phyloP scores from a whole-genome alignment of 768 basidiomycete genomes.

The Coprinopsis marcescibilis region DNA sequence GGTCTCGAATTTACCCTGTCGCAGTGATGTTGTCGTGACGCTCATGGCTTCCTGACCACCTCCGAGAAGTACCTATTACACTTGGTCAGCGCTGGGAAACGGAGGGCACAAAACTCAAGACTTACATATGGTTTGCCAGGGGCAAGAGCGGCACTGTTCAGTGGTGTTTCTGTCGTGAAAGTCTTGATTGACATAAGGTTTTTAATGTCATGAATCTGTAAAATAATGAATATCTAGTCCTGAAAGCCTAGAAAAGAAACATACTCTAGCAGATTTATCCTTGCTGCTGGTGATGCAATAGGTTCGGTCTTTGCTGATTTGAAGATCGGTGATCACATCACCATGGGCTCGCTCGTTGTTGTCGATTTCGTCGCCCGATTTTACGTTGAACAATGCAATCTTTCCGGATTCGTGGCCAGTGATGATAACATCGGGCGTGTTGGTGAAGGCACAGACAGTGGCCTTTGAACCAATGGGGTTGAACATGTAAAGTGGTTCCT shows the following conservation, averaged over 20 bases:
- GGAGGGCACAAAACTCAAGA: constrained; percentile 3
- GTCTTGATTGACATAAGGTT: constrained; percentile 90
- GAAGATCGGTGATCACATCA: constrained; percentile 87
- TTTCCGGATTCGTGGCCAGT: constrained; percentile 98
- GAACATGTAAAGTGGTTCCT: constrained; percentile 73
- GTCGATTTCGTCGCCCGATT: constrained; percentile 75
- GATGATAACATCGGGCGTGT: constrained; percentile 69
- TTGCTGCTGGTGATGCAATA: constrained; percentile 97
- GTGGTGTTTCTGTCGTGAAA: constrained; percentile 85
- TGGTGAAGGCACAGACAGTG: constrained; percentile 92
- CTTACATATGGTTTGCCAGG: constrained; percentile 80
- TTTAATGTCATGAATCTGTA: constrained; percentile 81
- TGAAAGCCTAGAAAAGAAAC: constrained; percentile 20
- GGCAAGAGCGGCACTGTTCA: constrained; percentile 89
- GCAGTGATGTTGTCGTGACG: constrained; percentile 89
- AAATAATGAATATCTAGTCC: not conserved
- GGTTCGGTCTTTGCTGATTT: constrained; percentile 81
- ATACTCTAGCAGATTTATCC: constrained; percentile 90
- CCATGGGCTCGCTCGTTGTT: constrained; percentile 86
- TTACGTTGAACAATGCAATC: constrained; percentile 84
- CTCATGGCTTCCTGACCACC: constrained; percentile 98
- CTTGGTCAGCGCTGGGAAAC: not conserved
- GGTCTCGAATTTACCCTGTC: constrained; percentile 97
- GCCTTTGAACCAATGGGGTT: constrained; percentile 90
- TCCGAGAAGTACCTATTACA: constrained; percentile 71